Base-by-base conservation (phyloP, 805 yeast species). In the Monosporozyma aquatica region DNA sequence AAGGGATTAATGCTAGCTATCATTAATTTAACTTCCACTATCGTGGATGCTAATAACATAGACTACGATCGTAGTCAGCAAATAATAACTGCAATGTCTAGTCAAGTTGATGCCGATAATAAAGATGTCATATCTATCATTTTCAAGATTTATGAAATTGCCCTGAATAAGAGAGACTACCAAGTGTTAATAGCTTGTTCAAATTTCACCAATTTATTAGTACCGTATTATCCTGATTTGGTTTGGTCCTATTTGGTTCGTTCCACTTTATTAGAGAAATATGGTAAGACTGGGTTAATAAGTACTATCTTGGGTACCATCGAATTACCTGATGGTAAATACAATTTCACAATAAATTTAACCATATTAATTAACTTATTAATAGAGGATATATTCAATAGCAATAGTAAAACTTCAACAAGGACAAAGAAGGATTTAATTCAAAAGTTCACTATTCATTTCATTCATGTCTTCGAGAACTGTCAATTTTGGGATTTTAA, bases 161-260 rank as follows among this genome's bases (percentile, higher is more conserved):
- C 83, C 0, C 62, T 83, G 43, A 81, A 74, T 47, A 65, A 72
- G 18, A 68, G 85, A 52, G 66, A 76, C 42, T 62, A 74, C 5
- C 51, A 62, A 0, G 54, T 77, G 0, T 60, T 78, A 20, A 65
- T 69, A 18, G 59, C 69, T 1, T 66, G 79, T 13, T 52, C 78
- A 17, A 59, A 70, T 9, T 71, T 84, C 18, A 63, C 86, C 24
- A 61, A 70, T 1, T 66, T 71, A 14, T 66, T 75, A 30, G 66
- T 67, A 30, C 66, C 65, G 37, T 62, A 75, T 5, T 73, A 69
- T 30, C 76, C 94, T 0, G 70, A 73, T 45, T 68, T 86, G 43
- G 82, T 87, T 3, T 89, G 96, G 95, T 73, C 87, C 0, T 81
- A 81, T 53, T 60, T 90, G 11, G 72, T 76, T 18, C 76, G 77